Evolutionary conservation across 2,329 filamentous ascomycete species (phyloP).

Genomic region (Phaeosphaeria sp.): DNA sequence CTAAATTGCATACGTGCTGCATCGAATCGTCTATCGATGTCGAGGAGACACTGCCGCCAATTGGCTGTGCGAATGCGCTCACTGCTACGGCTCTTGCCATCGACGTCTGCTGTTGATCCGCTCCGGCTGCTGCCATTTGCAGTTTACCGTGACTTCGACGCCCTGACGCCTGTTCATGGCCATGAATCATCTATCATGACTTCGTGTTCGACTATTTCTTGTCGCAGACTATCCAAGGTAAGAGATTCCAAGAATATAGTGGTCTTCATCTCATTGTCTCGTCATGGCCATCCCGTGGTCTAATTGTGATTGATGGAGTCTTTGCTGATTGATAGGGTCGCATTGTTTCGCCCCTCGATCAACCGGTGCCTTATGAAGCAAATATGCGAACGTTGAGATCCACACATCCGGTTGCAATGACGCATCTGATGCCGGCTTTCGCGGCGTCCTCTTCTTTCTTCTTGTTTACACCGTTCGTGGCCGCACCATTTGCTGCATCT

Average conservation of each 20-base stretch:
- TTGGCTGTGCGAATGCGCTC: neutral
- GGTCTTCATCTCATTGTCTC: neutral
- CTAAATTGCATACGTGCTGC: neutral
- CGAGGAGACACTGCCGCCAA: neutral
- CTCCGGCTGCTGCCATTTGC: neutral
- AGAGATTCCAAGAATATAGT: neutral
- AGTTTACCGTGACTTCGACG: neutral
- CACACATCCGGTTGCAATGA: slow-evolving; percentile 87
- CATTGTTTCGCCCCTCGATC: neutral
- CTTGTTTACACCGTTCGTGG: slow-evolving; percentile 53
- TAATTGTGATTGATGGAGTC: neutral
- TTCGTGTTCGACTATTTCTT: neutral
- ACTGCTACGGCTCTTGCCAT: neutral
- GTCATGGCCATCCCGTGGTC: neutral
- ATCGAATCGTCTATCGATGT: neutral
- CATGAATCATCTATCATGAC: neutral
- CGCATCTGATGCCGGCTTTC: slow-evolving; percentile 74
- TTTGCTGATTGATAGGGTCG: neutral
- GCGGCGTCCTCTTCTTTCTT: slow-evolving; percentile 62
- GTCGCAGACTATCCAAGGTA: neutral
- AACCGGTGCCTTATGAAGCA: slow-evolving; percentile 13
- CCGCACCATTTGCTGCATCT: slow-evolving; percentile 50
- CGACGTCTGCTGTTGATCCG: neutral
- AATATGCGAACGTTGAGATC: slow-evolving; percentile 82
- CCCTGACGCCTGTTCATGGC: neutral